Conservation (phyloP, 164 flowering plant species). For the Chimonanthus salicifolius region DNA sequence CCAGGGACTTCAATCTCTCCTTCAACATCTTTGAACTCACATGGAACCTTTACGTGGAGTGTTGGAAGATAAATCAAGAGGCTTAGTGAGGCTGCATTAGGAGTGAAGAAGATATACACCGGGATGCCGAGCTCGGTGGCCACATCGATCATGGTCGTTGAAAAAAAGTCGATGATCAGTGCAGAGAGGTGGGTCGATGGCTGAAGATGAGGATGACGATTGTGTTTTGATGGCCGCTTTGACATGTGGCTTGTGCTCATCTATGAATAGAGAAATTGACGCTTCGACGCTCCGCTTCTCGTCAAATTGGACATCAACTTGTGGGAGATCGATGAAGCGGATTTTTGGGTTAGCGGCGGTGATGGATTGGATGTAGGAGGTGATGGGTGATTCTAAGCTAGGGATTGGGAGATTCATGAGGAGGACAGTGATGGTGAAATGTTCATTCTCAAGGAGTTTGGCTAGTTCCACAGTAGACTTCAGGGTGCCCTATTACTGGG, state of each 20-base stretch:
- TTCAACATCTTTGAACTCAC: constrained; percentile 12
- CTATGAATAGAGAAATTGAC: constrained; percentile 7
- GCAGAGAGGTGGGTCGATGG: too few species aligned
- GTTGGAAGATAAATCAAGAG: constrained; percentile 21
- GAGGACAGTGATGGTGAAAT: constrained; percentile 11
- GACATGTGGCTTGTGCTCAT: constrained; percentile 12
- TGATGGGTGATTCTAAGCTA: not conserved
- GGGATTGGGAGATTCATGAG: not conserved
- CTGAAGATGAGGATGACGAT: not conserved
- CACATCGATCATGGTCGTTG: constrained; percentile 29
- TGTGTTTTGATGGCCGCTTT: constrained; percentile 2
- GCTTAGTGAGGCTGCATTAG: constrained; percentile 17
- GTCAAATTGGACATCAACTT: not conserved
- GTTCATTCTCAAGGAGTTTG: not conserved
- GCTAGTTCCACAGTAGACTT: too few species aligned
- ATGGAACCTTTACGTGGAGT: not conserved
- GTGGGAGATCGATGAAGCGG: constrained; percentile 10
- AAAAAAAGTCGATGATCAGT: constrained; percentile 22
- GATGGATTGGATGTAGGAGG: constrained; percentile 1
- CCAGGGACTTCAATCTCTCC: constrained; percentile 15
- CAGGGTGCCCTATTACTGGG: too few species aligned
- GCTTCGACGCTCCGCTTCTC: not conserved
- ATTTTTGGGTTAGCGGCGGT: not conserved
- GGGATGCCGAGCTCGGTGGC: constrained; percentile 31
- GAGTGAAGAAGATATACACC: constrained; percentile 31